Percentiles rank a stretch among this genome's conserved stretches.
Conservation (phyloP, 495 filamentous ascomycete genomes). For the Talaromyces nanjingensis region DNA sequence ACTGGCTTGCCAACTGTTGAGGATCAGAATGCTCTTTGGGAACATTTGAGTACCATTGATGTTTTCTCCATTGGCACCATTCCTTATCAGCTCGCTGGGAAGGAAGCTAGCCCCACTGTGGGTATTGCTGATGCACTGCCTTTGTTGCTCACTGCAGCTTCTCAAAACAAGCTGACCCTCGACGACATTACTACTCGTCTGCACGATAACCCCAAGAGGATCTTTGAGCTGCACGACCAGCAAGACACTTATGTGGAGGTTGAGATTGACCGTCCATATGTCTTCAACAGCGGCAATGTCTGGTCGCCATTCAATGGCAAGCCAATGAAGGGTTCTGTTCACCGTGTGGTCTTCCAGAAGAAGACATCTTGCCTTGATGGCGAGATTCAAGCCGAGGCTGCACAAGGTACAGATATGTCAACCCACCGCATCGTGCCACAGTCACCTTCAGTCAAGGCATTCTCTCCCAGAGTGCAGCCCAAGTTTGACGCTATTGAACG, state of each 20-base stretch:
- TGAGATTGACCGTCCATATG: constrained; percentile 63
- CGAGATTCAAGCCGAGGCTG: constrained; percentile 44
- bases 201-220: constrained; percentile 76
- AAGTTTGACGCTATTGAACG: constrained; percentile 42
- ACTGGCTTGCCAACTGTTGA: constrained; percentile 57
- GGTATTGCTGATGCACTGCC: constrained; percentile 75
- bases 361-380: constrained; percentile 75
- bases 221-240: constrained; percentile 84
- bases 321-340: constrained; percentile 63
- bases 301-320: constrained; percentile 77
- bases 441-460: constrained; percentile 49
- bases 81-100: constrained; percentile 68
- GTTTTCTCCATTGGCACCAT: constrained; percentile 79
- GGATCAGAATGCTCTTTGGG: constrained; percentile 75
- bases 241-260: constrained; percentile 66
- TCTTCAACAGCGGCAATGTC: constrained; percentile 41
- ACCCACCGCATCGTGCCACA: constrained; percentile 52
- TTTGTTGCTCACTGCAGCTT: constrained; percentile 69
- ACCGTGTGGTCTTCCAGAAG: constrained; percentile 71
- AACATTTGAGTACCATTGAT: constrained; percentile 69
- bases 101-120: constrained; percentile 49
- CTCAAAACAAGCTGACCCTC: constrained; percentile 66
- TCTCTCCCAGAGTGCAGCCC: constrained; percentile 34
- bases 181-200: constrained; percentile 66
- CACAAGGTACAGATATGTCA: constrained; percentile 71